phyloP scores from a whole-genome alignment of 768 basidiomycete species.

The Hypsizygus marmoreus region DNA sequence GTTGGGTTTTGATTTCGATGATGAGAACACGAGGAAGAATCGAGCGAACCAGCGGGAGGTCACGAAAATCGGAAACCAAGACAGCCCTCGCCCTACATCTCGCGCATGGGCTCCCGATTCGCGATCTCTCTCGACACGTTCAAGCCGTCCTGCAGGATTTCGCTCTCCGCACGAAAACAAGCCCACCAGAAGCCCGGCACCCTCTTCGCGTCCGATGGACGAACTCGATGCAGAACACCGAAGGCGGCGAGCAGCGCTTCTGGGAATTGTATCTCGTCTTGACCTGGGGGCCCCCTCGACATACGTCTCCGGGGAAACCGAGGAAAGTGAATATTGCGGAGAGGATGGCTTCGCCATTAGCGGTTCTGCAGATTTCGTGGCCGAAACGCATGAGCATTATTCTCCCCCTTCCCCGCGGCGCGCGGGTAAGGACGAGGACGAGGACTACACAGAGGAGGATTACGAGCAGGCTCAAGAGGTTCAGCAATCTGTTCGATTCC shows the following conservation, averaged over 20 bases:
- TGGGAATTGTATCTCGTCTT: conserved; percentile 38
- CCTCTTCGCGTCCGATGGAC: background rate
- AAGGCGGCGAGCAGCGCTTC: conserved; percentile 35
- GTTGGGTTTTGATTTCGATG: too few relatives aligned
- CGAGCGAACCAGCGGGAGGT: too few relatives aligned
- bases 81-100: too few relatives aligned
- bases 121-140: too few relatives aligned
- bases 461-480: background rate
- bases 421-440: conserved; percentile 19
- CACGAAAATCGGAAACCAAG: too few relatives aligned
- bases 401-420: too few relatives aligned
- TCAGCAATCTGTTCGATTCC: background rate
- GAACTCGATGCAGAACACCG: conserved; percentile 22
- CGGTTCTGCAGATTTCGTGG: conserved; percentile 24
- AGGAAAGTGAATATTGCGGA: conserved; percentile 34
- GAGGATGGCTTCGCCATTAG: conserved; percentile 40
- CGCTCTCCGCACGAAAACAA: too few relatives aligned
- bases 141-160: too few relatives aligned
- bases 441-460: conserved; percentile 31
- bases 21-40: too few relatives aligned
- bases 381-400: background rate
- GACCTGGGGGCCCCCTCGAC: conserved; percentile 7
- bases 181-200: background rate
- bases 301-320: conserved; percentile 9
- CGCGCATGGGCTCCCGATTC: too few relatives aligned